Base-by-base conservation (phyloP, 331 rosid species). In the Phaseolus coccineus region DNA sequence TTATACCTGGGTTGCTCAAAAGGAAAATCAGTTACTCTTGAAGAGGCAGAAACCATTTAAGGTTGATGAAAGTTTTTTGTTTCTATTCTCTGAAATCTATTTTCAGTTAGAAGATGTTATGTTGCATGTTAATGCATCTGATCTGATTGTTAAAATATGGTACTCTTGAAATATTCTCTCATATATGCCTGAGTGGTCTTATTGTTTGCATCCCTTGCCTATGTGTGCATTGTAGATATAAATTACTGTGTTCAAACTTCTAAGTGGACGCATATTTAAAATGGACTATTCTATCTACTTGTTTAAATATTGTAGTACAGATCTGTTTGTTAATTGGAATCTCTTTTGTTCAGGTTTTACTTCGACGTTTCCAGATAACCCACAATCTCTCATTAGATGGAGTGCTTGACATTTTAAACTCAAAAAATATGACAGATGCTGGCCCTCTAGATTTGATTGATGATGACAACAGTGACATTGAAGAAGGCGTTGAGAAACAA, bases 301-400 rank as follows among this genome's bases (percentile, higher is more conserved):
- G 28, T 57, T 63, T 57, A 11, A 22, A 13, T 12, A 61, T 31
- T 9, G 8, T 2, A 62, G 56, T 15, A 59, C 66, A 62, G 56
- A 53, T 62, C 69, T 33, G 6, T 66, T 78, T 64, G 66, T 74
- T 52, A 30, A 64, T 77, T 46, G 66, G 76, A 84, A 78, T 85
- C 22, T 80, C 28, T 61, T 59, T 35, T 85, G 77, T 77, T 6
- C 89, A 96, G 99, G 92, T 93, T 51, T 69, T 96, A 86, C 88
- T 96, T 48, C 87, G 90, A 28, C 90, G 93, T 71, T 89, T 96
- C 88, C 93, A 93, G 87, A 90, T 93, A 87, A 93, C 99, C 74
- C 90, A 71, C 78, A 96, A 96, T 84, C 94, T 93, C 71, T 96
- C 99, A 69, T 84, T 91, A 85, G 99, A 96, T 85, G 99, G 99